Base-by-base conservation (phyloP, 371 early-diverging fungal genomes). In the Umbelopsis sp. region DNA sequence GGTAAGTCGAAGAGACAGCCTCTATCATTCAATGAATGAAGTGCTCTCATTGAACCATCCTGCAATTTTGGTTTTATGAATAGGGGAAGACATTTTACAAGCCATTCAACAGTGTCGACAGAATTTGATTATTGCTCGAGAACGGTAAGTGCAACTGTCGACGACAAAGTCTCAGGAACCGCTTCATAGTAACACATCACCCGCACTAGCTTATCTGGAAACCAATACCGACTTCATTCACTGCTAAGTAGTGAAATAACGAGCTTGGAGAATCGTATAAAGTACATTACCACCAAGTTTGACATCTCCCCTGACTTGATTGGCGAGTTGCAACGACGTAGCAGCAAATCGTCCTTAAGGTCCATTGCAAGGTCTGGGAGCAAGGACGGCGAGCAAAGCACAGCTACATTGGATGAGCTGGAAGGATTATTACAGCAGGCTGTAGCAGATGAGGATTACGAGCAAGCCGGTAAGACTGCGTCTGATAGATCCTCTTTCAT, bases 281-380 rank as follows among this genome's bases (percentile, higher is more conserved):
- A 57, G n/a, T 57, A 57, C n/a, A 57, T 57, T 35, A 57, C 57
- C 18, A 57, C 29, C 29, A 57, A 57, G 18, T 57, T 57, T 57
- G 57, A 57, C 14, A 57, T 57, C 37, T 57, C 57, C 9, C 57
- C 57, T 35, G 57, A 57, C 35, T 32, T 57, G 11, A 57, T 57
- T 57, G 57, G 57, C 16, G 57, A 57, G 57, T 18, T 57, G 12
- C 57, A 57, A 35, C 57, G 57, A 32, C 57, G 35, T n/a, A 57
- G 57, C 35, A 57, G 57, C 18, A 57, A 57, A 14, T 25, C 29
- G 4, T 57, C 57, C 3, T 35, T 57, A 12, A 32, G n/a, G 29
- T 57, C 57, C 14, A 18, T 32, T 24, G 57, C 32, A 12, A 29
- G 57, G 29, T 57, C 57, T 14, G 6, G 3, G 1, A 57, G 57